Evolutionary conservation across 345 rosid species (phyloP).

Genomic region (Eucalyptus cloeziana): DNA sequence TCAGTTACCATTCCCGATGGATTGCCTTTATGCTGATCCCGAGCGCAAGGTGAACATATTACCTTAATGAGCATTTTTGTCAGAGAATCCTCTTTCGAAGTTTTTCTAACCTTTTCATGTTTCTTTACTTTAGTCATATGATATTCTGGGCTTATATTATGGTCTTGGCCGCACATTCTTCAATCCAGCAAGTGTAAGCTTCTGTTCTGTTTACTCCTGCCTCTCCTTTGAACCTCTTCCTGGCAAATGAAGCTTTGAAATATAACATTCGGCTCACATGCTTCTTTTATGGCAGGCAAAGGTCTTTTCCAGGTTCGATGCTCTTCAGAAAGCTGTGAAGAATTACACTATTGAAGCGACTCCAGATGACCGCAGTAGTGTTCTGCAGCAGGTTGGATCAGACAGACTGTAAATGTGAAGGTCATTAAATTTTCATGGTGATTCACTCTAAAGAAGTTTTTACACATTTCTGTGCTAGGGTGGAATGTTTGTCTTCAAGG

Average conservation of each 20-base stretch:
- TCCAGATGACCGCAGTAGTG: slow-evolving; percentile 72
- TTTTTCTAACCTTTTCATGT: background rate
- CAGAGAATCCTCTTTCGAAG: background rate
- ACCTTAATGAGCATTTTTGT: background rate
- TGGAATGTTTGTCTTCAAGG: slow-evolving; percentile 90
- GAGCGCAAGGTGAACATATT: slow-evolving; percentile 47
- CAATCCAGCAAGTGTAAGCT: slow-evolving; percentile 41
- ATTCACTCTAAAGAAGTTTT: background rate
- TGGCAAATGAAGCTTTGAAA: background rate
- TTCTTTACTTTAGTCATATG: slow-evolving; percentile 54
- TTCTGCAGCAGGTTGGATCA: slow-evolving; percentile 65
- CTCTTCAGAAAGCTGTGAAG: slow-evolving; percentile 43
- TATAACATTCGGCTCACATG: background rate
- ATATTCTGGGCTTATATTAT: slow-evolving; percentile 64
- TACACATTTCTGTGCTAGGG: slow-evolving; percentile 20
- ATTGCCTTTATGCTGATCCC: slow-evolving; percentile 82
- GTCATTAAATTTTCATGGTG: background rate
- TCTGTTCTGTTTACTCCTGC: background rate
- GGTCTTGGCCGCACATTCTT: slow-evolving; percentile 86
- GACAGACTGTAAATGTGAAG: background rate
- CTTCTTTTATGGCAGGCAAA: slow-evolving; percentile 24
- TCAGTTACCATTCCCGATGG: slow-evolving; percentile 86
- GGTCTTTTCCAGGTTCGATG: slow-evolving; percentile 48
- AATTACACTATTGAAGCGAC: slow-evolving; percentile 75
- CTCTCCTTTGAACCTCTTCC: background rate